Percentiles rank a stretch among this genome's conserved stretches.
Evolutionary conservation across 2,329 filamentous ascomycete species (phyloP).

Genomic region (Calycina marina): DNA sequence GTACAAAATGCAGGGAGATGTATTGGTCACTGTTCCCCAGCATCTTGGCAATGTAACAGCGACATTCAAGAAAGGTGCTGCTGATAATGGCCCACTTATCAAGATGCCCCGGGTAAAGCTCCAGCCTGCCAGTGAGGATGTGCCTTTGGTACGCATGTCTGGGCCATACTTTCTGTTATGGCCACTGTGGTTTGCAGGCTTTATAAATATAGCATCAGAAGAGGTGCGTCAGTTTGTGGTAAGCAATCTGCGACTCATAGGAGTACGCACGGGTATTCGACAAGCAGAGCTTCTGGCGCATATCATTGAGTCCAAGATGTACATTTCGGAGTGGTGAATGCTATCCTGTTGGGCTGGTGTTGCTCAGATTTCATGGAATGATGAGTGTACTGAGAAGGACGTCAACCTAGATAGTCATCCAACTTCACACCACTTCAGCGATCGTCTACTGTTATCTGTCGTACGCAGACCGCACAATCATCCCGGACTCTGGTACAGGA

Average conservation of each 20-base stretch:
- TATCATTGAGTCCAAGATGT: neutral
- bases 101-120: neutral
- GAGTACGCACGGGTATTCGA: conserved; percentile 9
- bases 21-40: conserved; percentile 18
- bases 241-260: conserved; percentile 9
- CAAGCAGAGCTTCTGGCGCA: conserved; percentile 14
- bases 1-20: conserved; percentile 11
- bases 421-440: too few relatives aligned
- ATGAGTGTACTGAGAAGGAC: neutral
- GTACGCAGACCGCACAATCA: too few relatives aligned
- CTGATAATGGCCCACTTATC: neutral
- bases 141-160: conserved; percentile 2
- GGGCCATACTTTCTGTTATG: conserved; percentile 15
- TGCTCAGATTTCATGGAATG: conserved; percentile 1
- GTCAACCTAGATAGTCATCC: neutral
- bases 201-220: conserved; percentile 12
- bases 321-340: neutral
- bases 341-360: conserved; percentile 5
- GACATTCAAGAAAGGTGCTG: neutral
- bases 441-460: too few relatives aligned
- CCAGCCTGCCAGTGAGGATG: neutral
- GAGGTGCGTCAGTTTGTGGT: conserved; percentile 12
- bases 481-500: too few relatives aligned
- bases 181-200: conserved; percentile 15
- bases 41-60: conserved; percentile 4